Conservation (phyloP, 208 protist species). For the Wallacemonas collosoma region DNA sequence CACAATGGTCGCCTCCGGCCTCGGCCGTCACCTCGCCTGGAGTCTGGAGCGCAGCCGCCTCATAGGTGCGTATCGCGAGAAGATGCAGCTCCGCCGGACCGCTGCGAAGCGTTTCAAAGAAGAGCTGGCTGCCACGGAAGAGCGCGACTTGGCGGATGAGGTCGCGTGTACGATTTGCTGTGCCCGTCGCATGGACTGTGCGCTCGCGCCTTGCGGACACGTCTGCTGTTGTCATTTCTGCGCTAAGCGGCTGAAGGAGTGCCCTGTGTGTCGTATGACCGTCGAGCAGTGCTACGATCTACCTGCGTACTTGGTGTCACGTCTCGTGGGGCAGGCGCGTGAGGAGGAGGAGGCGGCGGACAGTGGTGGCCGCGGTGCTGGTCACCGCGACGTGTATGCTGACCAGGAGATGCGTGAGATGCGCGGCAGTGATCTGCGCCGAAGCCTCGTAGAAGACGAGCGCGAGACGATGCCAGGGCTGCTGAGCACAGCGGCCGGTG, state of each 20-base stretch:
- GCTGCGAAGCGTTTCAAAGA: slow-evolving; percentile 34
- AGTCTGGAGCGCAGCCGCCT: slow-evolving; percentile 38
- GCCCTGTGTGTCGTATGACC: slow-evolving; percentile 45
- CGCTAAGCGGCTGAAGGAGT: slow-evolving; percentile 36
- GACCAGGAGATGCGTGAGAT: slow-evolving; percentile 1
- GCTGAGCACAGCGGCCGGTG: background rate
- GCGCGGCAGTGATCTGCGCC: background rate
- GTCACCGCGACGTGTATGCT: background rate
- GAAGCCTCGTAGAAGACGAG: background rate
- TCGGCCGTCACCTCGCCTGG: slow-evolving; percentile 40
- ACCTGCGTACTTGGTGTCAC: slow-evolving; percentile 38
- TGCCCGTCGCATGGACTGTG: slow-evolving; percentile 43
- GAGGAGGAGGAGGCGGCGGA: slow-evolving; percentile 12
- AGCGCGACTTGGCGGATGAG: slow-evolving; percentile 21
- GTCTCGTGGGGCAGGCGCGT: slow-evolving; percentile 17
- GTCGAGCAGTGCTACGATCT: slow-evolving; percentile 41
- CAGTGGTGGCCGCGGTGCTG: background rate
- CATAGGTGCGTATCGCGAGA: slow-evolving; percentile 26
- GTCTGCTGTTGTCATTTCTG: slow-evolving; percentile 51
- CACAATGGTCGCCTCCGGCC: slow-evolving; percentile 33
- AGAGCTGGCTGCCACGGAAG: slow-evolving; percentile 36
- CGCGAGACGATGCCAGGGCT: background rate
- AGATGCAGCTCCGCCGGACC: slow-evolving; percentile 24
- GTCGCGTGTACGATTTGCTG: slow-evolving; percentile 55
- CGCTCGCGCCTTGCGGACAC: slow-evolving; percentile 47